A percentile compares a stretch with the other conserved stretches of the same genome.
phyloP scores from a whole-genome alignment of 2,329 filamentous ascomycete genomes.

The Ophiostoma quercus region DNA sequence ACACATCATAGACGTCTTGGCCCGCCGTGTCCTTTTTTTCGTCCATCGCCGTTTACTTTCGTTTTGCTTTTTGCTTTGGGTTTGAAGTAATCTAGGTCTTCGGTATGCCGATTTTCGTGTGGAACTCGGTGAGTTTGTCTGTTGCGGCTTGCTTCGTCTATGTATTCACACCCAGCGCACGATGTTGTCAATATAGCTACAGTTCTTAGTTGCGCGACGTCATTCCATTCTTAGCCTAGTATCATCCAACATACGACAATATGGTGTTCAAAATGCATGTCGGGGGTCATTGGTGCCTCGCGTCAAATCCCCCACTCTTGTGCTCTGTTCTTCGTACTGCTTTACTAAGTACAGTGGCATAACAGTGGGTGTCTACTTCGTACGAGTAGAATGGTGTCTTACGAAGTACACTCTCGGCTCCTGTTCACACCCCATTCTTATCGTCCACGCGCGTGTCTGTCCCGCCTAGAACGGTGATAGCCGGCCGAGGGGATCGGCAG shows the following conservation, averaged over 20 bases:
- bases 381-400: not conserved
- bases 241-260: not conserved
- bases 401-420: not conserved
- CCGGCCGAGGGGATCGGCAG: not conserved
- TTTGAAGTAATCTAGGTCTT: not conserved
- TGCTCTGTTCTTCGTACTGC: not conserved
- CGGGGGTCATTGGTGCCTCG: not conserved
- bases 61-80: not conserved
- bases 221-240: not conserved
- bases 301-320: not conserved
- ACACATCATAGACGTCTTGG: conserved; percentile 25
- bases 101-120: not conserved
- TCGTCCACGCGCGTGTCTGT: not conserved
- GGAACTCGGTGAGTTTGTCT: not conserved
- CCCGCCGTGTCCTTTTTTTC: not conserved
- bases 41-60: not conserved
- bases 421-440: not conserved
- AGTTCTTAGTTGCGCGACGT: not conserved
- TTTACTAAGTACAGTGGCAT: not conserved
- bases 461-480: not conserved
- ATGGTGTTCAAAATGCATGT: not conserved
- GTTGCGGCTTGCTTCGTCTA: conserved; percentile 3
- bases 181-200: too few relatives aligned
- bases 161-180: conserved; percentile 1
- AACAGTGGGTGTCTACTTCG: not conserved